Evolutionary conservation across 495 filamentous ascomycete genomes (phyloP).

Genomic region (Xylaria curta): DNA sequence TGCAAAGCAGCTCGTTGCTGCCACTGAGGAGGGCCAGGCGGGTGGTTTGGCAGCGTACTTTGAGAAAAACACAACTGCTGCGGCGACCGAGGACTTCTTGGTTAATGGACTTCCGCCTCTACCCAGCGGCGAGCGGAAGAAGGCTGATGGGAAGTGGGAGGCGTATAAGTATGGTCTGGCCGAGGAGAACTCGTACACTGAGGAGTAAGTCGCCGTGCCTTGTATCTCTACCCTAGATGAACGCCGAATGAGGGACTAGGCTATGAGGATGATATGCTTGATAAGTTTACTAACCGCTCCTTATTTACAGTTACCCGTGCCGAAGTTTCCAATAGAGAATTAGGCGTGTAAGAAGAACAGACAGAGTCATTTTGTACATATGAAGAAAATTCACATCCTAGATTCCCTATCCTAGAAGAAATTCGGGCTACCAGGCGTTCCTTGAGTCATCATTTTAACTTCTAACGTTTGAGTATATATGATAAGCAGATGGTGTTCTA

Average conservation of each 20-base stretch:
- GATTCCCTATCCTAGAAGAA: constrained; percentile 28
- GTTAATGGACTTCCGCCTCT: constrained; percentile 80
- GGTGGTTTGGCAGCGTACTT: constrained; percentile 74
- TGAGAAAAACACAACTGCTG: constrained; percentile 67
- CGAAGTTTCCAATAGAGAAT: constrained; percentile 53
- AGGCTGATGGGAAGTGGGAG: constrained; percentile 51
- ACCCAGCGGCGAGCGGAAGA: constrained; percentile 68
- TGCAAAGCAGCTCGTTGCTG: constrained; percentile 76
- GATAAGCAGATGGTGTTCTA: background rate
- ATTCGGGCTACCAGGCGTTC: constrained; percentile 1
- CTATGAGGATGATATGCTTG: background rate
- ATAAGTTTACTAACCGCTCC: constrained; percentile 10
- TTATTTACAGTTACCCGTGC: constrained; percentile 51
- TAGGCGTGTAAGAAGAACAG: constrained; percentile 24
- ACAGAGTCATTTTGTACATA: constrained; percentile 33
- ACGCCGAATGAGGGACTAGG: background rate
- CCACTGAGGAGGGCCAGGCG: constrained; percentile 76
- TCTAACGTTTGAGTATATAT: background rate
- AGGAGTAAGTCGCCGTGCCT: constrained; percentile 54
- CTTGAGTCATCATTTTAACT: constrained; percentile 6
- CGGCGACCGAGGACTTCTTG: constrained; percentile 67
- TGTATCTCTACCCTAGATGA: background rate
- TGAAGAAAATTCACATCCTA: constrained; percentile 28
- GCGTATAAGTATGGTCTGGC: constrained; percentile 62
- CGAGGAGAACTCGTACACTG: constrained; percentile 62